Evolutionary conservation across 495 filamentous ascomycete species (phyloP), one percentile per base, ranked within the genome.

Genomic region (Pseudotulostoma volvatum): DNA sequence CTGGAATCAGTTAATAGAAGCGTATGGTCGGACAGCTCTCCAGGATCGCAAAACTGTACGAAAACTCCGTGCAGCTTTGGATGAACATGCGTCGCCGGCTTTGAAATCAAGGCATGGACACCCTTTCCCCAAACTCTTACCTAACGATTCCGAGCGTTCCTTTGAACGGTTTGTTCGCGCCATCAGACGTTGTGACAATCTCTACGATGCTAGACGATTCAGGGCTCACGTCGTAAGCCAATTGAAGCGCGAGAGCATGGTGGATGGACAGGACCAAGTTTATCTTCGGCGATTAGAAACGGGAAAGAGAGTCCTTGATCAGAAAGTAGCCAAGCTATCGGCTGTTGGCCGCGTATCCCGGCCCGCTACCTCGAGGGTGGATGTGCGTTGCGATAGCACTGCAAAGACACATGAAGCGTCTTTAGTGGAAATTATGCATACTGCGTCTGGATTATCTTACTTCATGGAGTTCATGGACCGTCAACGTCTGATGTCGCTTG

Each of bases 401-500:
- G 76, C 84, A 11, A 66, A 66, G 31, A 51, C 79, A 16, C 76
- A 82, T 41, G 79, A 78, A 46, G 73, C 77, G 7, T 76, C 83
- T 0, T 64, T 96, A 3, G 71, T 73, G 20, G 84, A 96, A 18
- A 60, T 96, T 15, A 68, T 99, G 40, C 79, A 86, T 44, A 81
- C 90, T 55, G 74, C 88, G 7, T 77, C 88, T 1, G 87, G 85
- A 4, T 64, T 96, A 11, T 95, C 87, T 8, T 99, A 93, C 52
- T 95, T 96, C 54, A 99, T 96, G 92, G 92, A 99, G 50, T 95
- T 85, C 54, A 95, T 96, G 92, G 92, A 99, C 55, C 80, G 88
- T 18, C 78, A 83, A 51, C 64, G 72, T 19, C 67, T 92, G 4
- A 86, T 95, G 76, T 70, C 78, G 9, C 59, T 94, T 30, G 90